Base-by-base conservation (phyloP, 495 filamentous ascomycete species). In the Chaetomium fimeti region DNA sequence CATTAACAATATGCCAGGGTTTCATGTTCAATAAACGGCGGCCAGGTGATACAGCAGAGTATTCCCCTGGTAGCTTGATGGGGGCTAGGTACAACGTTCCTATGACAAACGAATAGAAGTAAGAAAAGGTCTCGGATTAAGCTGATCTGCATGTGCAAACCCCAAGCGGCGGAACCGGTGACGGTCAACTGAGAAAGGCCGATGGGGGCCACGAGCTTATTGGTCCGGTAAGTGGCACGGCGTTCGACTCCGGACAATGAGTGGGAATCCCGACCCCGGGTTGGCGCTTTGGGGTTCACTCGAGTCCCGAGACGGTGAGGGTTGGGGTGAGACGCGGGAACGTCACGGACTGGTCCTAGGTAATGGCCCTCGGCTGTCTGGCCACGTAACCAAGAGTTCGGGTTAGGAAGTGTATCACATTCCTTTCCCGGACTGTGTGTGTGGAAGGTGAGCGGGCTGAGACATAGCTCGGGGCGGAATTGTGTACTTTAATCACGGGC, bases 381-480 rank as follows among this genome's bases (percentile, higher is more conserved):
- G 55, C 55, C 55, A 57, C 55, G 38, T 43, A 57, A 57, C 55
- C 55, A 57, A 36, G 9, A 18, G 38, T 18, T 27, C 36, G 11
- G 20, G 20, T 20, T 9, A 27, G 36, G 55, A 24, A 43, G 7
- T 42, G 38, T 25, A n/a, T 57, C 28, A 9, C 55, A 24, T 27
- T 13, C 15, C 18, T 1, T 47, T 47, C 3, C 18, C 43, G 7
- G 43, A 9, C 16, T 47, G n/a, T 18, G 43, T 22, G 7, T 47
- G 43, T 8, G 7, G 43, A 27, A 13, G 36, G 55, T 22, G 5
- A 1, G 20, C 36, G 24, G 55, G 55, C 36, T 57, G 55, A 57
- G 55, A 57, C 55, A 57, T 51, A 13, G 40, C 40, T 43, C 11
- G 40, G 40, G 15, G 40, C 40, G 40, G 13, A 43, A 18, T 3